phyloP scores from a whole-genome alignment of 2,329 filamentous ascomycete genomes.

The Diaporthe citrichinensis region DNA sequence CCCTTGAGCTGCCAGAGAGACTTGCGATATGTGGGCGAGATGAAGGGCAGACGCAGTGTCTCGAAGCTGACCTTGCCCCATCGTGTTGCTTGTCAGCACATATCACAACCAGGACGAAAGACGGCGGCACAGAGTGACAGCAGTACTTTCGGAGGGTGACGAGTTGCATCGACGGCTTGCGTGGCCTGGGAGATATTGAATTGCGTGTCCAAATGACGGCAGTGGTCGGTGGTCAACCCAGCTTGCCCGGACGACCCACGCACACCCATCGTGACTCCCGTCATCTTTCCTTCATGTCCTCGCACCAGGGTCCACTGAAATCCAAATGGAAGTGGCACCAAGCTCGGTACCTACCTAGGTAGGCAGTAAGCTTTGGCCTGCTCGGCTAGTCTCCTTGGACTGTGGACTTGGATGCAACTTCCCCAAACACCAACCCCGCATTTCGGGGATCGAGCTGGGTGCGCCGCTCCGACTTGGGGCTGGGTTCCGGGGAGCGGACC shows the following conservation, averaged over 20 bases:
- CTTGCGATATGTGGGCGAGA: background rate
- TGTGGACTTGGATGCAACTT: conserved; percentile 12
- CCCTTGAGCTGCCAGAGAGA: background rate
- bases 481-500: conserved; percentile 18
- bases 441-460: conserved; percentile 22
- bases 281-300: background rate
- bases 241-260: background rate
- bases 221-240: background rate
- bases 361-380: background rate
- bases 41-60: background rate
- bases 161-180: background rate
- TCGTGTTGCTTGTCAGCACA: background rate
- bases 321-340: background rate
- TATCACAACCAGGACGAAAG: background rate
- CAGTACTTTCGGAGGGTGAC: background rate
- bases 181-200: background rate
- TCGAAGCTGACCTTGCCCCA: background rate
- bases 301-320: conserved; percentile 9
- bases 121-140: background rate
- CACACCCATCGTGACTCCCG: background rate
- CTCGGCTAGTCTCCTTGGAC: background rate
- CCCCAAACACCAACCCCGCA: conserved; percentile 28
- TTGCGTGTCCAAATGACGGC: background rate
- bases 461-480: conserved; percentile 6
- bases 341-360: too few relatives aligned